Conservation (phyloP, 768 basidiomycete species). For the Xerocomus brunneocitrinus region DNA sequence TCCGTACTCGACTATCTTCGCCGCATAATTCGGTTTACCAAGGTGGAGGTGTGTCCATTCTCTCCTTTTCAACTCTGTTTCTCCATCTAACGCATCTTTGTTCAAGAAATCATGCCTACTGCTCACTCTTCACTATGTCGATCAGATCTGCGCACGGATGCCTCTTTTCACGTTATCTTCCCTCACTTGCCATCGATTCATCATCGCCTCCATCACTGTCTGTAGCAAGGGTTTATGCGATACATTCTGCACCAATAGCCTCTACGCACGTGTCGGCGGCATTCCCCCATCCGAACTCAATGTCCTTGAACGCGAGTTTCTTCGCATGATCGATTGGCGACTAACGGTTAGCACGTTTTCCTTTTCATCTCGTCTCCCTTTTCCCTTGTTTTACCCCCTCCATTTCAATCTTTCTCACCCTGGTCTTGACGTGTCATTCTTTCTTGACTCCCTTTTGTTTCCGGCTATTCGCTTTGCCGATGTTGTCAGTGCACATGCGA, state of each 20-base stretch:
- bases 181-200: conserved; percentile 95
- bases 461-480: conserved; percentile 3
- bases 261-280: conserved; percentile 96
- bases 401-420: conserved; percentile 4
- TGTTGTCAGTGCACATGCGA: conserved; percentile 76
- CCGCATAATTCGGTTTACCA: conserved; percentile 92
- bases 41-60: conserved; percentile 72
- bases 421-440: conserved; percentile 19
- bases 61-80: neutral
- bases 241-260: conserved; percentile 88
- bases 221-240: conserved; percentile 95
- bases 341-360: conserved; percentile 69
- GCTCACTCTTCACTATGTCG: conserved; percentile 85
- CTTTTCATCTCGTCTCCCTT: conserved; percentile 12
- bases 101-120: conserved; percentile 71
- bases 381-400: neutral
- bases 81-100: conserved; percentile 5
- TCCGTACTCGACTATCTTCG: conserved; percentile 87
- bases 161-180: conserved; percentile 92
- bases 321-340: conserved; percentile 89
- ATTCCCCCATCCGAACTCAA: conserved; percentile 90
- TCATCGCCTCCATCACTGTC: conserved; percentile 90
- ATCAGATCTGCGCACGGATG: conserved; percentile 84
- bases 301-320: conserved; percentile 90
- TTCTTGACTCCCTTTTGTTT: conserved; percentile 1